Base-by-base conservation (phyloP, 2,329 filamentous ascomycete species). In the Sporothrix brunneoviolacea region DNA sequence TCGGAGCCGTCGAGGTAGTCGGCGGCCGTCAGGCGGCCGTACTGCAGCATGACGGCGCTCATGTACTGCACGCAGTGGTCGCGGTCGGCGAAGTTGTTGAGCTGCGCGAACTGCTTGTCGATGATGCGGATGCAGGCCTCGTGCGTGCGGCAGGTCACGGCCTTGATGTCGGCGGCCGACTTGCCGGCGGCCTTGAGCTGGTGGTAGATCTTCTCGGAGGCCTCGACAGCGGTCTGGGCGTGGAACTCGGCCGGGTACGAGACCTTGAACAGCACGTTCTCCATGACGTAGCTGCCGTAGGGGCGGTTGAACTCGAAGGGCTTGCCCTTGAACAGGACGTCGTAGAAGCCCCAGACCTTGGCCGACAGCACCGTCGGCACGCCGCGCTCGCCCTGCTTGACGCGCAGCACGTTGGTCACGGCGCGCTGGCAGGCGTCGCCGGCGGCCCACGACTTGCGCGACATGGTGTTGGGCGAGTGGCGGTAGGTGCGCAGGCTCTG, bases 1-100 rank as follows among this genome's bases (percentile, higher is more conserved):
- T 97, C 91, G 61, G 84, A 81, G 61, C 88, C 89, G 67, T 98
- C 93, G 41, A 83, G 83, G 77, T 98, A 98, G 75, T 98, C 93
- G 58, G 79, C 87, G 45, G 93, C 91, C 62, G 91, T 87, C 56
- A 98, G 86, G 59, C 93, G 90, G 69, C 93, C 89, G 70, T 91
- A 97, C 59, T 86, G 85, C 60, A 98, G 85, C 90, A 97, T 97
- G 63, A 89, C 90, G 57, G 91, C 77, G 65, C 89, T 88, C 93
- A 98, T 98, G 82, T 98, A 98, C 76, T 97, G 93, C 60, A 98
- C 91, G 74, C 93, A 98, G 80, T 98, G 93, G 72, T 98, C 93
- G 65, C 93, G 90, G 74, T 98, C 93, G 65, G 93, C 93, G 65
- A 97, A 98, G 83, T 98, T 98, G 77, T 96, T 91, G 88, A 98